Evolutionary conservation across 768 basidiomycete genomes (phyloP).

Genomic region (Russula sp.): DNA sequence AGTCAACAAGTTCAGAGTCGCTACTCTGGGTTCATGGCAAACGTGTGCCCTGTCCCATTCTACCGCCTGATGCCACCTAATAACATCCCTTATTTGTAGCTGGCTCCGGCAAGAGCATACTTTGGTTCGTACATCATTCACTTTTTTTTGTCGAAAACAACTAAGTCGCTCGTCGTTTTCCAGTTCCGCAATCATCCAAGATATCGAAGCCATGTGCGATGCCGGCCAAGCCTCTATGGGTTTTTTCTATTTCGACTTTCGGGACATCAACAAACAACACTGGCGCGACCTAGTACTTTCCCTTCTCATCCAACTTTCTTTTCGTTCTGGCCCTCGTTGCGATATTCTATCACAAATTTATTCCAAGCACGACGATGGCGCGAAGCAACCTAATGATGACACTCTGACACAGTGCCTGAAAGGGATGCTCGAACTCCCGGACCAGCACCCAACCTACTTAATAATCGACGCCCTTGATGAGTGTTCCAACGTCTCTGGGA

Average conservation of each 20-base stretch:
- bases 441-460: background rate
- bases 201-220: background rate
- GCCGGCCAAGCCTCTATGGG: background rate
- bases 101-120: conserved; percentile 16
- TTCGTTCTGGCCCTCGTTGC: too few relatives aligned
- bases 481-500: background rate
- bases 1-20: background rate
- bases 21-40: conserved; percentile 15
- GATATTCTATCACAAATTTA: conserved; percentile 4
- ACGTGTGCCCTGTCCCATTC: background rate
- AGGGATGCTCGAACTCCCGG: background rate
- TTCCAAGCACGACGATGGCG: background rate
- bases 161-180: background rate
- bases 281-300: conserved; percentile 2
- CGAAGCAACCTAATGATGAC: background rate
- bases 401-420: background rate
- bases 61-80: background rate
- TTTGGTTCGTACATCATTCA: conserved; percentile 3
- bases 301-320: conserved; percentile 14
- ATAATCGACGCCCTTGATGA: conserved; percentile 8
- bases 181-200: conserved; percentile 11
- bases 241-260: conserved; percentile 9
- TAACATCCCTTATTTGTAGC: background rate
- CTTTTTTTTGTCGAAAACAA: too few relatives aligned
- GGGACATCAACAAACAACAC: background rate